phyloP scores from a whole-genome alignment of 83 land plant genomes.

The Thuja plicata region DNA sequence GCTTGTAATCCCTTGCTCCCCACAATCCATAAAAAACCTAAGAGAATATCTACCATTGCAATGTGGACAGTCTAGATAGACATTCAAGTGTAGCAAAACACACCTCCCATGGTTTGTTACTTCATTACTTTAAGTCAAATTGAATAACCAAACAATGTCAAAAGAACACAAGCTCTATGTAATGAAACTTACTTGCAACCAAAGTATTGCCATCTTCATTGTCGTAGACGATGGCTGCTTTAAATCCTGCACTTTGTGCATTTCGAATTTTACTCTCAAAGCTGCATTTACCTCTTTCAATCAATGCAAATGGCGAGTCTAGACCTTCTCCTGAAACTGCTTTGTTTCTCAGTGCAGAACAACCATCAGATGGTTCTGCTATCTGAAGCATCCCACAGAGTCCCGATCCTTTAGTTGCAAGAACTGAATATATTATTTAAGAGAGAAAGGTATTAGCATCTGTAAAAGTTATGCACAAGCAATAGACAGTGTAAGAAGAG shows the following conservation, averaged over 20 bases:
- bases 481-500: neutral
- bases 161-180: neutral
- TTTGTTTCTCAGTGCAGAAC: constrained; percentile 44
- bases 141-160: constrained; percentile 14
- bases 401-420: constrained; percentile 41
- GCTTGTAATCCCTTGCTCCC: neutral
- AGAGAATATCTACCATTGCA: neutral
- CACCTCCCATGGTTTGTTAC: neutral
- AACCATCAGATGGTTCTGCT: constrained; percentile 76
- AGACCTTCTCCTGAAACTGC: constrained; percentile 19
- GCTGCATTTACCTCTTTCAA: constrained; percentile 68
- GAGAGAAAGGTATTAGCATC: neutral
- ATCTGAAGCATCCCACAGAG: constrained; percentile 45
- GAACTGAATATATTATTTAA: constrained; percentile 33
- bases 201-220: constrained; percentile 44
- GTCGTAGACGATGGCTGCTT: constrained; percentile 60
- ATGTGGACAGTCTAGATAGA: neutral
- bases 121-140: neutral
- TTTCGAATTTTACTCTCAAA: constrained; percentile 55
- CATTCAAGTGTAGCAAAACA: neutral
- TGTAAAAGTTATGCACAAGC: neutral
- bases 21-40: neutral
- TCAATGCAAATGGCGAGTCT: constrained; percentile 54
- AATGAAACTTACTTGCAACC: constrained; percentile 48
- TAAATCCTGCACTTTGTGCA: constrained; percentile 67